phyloP scores from a whole-genome alignment of 129 eudicot species.

The Apium graveolens region DNA sequence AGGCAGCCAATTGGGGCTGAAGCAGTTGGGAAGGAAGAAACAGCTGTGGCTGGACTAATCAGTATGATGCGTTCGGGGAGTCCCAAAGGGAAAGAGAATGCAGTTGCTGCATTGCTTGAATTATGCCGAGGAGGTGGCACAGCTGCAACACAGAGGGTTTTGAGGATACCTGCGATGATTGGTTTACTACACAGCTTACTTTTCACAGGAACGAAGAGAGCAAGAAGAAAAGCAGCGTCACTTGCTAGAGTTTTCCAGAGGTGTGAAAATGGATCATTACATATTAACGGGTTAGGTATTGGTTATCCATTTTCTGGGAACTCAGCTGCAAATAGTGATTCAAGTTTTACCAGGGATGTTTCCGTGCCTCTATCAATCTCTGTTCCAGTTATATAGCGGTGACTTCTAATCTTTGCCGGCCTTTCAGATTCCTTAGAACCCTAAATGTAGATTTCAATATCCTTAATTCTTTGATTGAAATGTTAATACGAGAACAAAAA shows the following conservation, averaged over 20 bases:
- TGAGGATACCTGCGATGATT: constrained; percentile 64
- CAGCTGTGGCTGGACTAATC: constrained; percentile 47
- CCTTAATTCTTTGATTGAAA: constrained; percentile 20
- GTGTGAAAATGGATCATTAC: constrained; percentile 44
- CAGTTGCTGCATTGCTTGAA: constrained; percentile 80
- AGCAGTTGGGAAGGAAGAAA: constrained; percentile 66
- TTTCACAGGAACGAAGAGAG: constrained; percentile 79
- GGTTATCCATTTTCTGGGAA: constrained; percentile 51
- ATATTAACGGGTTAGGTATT: constrained; percentile 47
- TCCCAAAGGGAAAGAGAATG: constrained; percentile 71
- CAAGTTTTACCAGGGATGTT: constrained; percentile 45
- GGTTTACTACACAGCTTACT: constrained; percentile 56
- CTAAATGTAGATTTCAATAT: constrained; percentile 17
- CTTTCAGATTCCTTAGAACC: constrained; percentile 9
- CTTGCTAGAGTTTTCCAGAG: constrained; percentile 78
- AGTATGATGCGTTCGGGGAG: constrained; percentile 74
- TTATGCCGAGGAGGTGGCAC: constrained; percentile 70
- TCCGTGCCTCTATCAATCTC: constrained; percentile 48
- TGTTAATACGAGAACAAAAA: constrained; percentile 1
- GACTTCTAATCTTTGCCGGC: not conserved
- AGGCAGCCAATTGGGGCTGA: constrained; percentile 68
- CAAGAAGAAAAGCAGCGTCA: constrained; percentile 78
- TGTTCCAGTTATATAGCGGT: constrained; percentile 48
- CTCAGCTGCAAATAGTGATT: constrained; percentile 36
- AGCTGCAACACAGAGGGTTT: constrained; percentile 50